Evolutionary conservation across 148 eudicot genomes (phyloP).

Genomic region (Diospyros kaki): DNA sequence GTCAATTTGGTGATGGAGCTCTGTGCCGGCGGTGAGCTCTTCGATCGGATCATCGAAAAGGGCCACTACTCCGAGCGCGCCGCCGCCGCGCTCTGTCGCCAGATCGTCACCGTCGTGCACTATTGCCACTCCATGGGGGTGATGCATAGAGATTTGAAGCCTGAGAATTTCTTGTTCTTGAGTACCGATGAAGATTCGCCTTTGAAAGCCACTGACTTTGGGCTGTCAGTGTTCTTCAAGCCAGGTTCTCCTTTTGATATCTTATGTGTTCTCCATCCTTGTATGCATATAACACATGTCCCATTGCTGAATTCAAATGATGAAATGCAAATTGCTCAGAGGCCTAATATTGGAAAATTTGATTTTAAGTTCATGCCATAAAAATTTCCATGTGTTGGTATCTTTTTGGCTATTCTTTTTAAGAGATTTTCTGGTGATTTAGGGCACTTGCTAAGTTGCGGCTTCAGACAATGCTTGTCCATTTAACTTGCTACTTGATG

Average conservation of each 20-base stretch:
- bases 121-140: conserved; percentile 92
- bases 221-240: conserved; percentile 78
- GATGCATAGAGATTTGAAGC: conserved; percentile 89
- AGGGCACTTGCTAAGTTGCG: neutral
- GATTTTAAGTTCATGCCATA: too few relatives aligned
- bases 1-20: conserved; percentile 84
- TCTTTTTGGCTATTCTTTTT: too few relatives aligned
- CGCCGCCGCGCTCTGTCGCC: conserved; percentile 67
- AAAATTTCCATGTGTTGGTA: too few relatives aligned
- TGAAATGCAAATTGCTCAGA: neutral
- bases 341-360: too few relatives aligned
- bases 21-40: conserved; percentile 90
- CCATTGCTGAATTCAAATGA: neutral
- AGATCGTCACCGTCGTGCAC: conserved; percentile 87
- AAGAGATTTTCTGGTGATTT: neutral
- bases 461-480: neutral
- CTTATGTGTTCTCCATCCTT: neutral
- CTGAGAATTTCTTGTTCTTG: conserved; percentile 83
- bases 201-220: conserved; percentile 88
- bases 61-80: conserved; percentile 91
- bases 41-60: conserved; percentile 79
- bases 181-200: conserved; percentile 64
- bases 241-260: conserved; percentile 37
- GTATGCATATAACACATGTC: neutral
- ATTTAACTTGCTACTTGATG: neutral